These are phyloP conservation scores for Lactuca sativa DNA, from an alignment of 129 eudicot genomes.

Conservation along the genomic window DNA sequence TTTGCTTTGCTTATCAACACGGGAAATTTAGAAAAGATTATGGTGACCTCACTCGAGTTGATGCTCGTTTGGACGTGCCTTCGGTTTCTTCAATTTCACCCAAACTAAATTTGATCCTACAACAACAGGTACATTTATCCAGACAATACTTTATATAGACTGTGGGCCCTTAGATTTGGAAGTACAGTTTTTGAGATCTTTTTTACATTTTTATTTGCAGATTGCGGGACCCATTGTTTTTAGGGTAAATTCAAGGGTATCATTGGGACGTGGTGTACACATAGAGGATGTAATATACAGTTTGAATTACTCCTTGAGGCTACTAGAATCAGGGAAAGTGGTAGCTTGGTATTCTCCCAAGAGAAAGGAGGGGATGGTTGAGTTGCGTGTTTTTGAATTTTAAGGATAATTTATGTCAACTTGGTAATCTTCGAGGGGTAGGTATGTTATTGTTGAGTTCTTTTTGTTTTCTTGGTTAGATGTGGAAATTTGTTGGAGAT, in stretches of 20 bases:
- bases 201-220: constrained; percentile 41
- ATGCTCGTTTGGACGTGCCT: constrained; percentile 70
- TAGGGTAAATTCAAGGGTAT: constrained; percentile 63
- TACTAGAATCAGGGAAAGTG: constrained; percentile 73
- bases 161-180: background rate
- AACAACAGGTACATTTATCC: constrained; percentile 67
- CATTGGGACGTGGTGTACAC: constrained; percentile 40
- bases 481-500: constrained; percentile 21
- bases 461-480: constrained; percentile 11
- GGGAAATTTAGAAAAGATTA: constrained; percentile 64
- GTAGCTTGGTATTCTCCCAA: constrained; percentile 96
- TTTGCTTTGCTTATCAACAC: constrained; percentile 57
- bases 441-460: constrained; percentile 22
- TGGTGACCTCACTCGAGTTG: constrained; percentile 73
- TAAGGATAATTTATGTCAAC: constrained; percentile 25
- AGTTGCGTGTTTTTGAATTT: constrained; percentile 71
- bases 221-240: constrained; percentile 74
- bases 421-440: constrained; percentile 14
- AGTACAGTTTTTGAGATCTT: background rate
- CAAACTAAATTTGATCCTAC: constrained; percentile 55
- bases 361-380: constrained; percentile 91
- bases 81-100: constrained; percentile 56
- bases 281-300: constrained; percentile 70
- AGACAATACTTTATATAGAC: background rate
- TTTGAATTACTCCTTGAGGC: constrained; percentile 67